These are phyloP conservation scores for Monilinia laxa DNA, from an alignment of 2,329 filamentous ascomycete genomes.

Conservation along the genomic window DNA sequence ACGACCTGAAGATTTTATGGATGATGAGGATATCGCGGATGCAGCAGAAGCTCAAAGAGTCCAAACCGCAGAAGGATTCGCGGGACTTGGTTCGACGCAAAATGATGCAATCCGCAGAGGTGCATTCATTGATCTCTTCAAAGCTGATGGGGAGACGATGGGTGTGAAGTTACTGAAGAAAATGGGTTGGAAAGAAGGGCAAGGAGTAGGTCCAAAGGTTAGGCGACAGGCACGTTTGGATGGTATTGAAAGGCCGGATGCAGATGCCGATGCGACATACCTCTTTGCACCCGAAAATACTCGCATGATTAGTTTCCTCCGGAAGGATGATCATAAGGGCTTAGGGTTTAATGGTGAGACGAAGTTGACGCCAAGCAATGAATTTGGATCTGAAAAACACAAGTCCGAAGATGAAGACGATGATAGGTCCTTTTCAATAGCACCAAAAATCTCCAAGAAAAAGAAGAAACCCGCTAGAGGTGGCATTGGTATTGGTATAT, in stretches of 20 bases:
- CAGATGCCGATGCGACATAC: conserved; percentile 51
- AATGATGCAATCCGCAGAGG: conserved; percentile 53
- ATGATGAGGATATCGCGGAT: conserved; percentile 90
- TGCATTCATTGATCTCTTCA: conserved; percentile 69
- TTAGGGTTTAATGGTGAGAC: conserved; percentile 64
- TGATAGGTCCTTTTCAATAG: conserved; percentile 32
- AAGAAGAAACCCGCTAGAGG: conserved; percentile 55
- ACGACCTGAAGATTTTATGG: conserved; percentile 91
- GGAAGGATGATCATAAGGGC: conserved; percentile 68
- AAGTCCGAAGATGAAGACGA: conserved; percentile 50
- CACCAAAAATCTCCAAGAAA: conserved; percentile 41
- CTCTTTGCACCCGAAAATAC: conserved; percentile 85
- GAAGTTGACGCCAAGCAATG: conserved; percentile 46
- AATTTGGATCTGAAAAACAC: conserved; percentile 36
- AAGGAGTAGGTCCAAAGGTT: conserved; percentile 87
- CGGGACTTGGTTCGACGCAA: conserved; percentile 69
- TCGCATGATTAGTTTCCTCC: conserved; percentile 62
- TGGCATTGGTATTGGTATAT: conserved; percentile 80
- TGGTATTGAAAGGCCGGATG: conserved; percentile 40
- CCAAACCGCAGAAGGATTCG: conserved; percentile 71
- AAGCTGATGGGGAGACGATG: conserved; percentile 75
- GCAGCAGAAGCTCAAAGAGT: conserved; percentile 74
- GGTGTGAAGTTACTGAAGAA: conserved; percentile 79
- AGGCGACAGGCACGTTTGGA: conserved; percentile 70
- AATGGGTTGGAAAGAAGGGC: conserved; percentile 96